Base-by-base conservation (phyloP, 2,329 filamentous ascomycete species). In the Oidium heveae region DNA sequence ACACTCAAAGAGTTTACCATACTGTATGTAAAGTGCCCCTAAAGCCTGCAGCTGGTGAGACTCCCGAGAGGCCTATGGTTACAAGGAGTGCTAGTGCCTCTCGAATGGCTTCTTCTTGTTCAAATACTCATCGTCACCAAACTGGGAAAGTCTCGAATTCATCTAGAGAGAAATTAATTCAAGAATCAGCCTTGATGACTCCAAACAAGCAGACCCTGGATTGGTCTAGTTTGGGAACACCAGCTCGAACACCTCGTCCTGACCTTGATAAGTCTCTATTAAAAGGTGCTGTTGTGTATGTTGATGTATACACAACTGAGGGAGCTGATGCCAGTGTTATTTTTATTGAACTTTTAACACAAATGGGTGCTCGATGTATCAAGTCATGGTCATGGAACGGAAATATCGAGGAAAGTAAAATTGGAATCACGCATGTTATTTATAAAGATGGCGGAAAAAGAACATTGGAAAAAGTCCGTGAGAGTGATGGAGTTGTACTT, bases 341-440 rank as follows among this genome's bases (percentile, higher is more conserved):
- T 55, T 94, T 93, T 64, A 74, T 85, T 16, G 83, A 88, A 60
- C 72, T 93, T 7, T 73, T 94, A 22, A 76, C 73, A 9, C 78
- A 86, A 62, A 87, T 94, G 77, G 87, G 87, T 12, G 87, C 87
- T 20, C 76, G 77, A 49, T 86, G 84, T 61, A 74, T 88, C 46
- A 84, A 81, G 67, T 74, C 72, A 15, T 91, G 86, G 86, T 70
- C 71, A 47, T 88, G 84, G 81, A 82, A 81, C 62, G 59, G 60
- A 16, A 61, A 59, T 55, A 68, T 66, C 39, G 59, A 61, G 16
- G 59, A 62, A 52, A 61, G 63, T 16, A 82, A 79, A 64, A 70
- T 86, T 56, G 83, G 81, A 5, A 85, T 94, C 61, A 94, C 86
- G 0, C 87, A 94, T 63, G 84, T 94, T 8, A 78, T 94, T 7